Evolutionary conservation across 75 land plant genomes (phyloP).

Genomic region (Pinus taeda): DNA sequence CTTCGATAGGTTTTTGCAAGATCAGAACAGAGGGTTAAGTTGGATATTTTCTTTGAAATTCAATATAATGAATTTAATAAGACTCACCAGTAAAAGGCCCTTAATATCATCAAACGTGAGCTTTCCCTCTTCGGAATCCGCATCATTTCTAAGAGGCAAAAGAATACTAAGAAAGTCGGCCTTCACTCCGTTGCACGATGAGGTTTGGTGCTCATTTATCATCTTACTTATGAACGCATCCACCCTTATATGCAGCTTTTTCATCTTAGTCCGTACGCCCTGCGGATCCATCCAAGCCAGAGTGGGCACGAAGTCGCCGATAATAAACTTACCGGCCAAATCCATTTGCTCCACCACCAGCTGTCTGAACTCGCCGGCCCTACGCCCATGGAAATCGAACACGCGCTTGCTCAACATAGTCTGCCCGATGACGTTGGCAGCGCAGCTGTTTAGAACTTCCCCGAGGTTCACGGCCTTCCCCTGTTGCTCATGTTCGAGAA

Average conservation of each 20-base stretch:
- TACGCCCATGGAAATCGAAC: not conserved
- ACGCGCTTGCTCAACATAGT: slow-evolving; percentile 42
- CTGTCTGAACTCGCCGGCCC: slow-evolving; percentile 34
- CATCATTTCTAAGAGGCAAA: slow-evolving; percentile 12
- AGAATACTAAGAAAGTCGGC: not conserved
- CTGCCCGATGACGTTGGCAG: slow-evolving; percentile 9
- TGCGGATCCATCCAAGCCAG: slow-evolving; percentile 14
- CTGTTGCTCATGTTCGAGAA: slow-evolving; percentile 8
- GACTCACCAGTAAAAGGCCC: slow-evolving; percentile 39
- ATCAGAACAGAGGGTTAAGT: too few species aligned
- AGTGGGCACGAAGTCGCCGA: slow-evolving; percentile 20
- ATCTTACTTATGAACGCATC: not conserved
- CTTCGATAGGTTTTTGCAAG: too few species aligned
- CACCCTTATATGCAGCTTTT: not conserved
- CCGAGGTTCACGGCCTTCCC: slow-evolving; percentile 16
- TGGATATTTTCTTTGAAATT: too few species aligned
- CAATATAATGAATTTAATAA: too few species aligned
- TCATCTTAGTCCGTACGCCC: slow-evolving; percentile 10
- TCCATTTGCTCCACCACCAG: slow-evolving; percentile 49
- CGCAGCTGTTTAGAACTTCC: slow-evolving; percentile 37
- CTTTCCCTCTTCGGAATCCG: slow-evolving; percentile 32
- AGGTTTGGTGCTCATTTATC: not conserved
- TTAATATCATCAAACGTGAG: slow-evolving; percentile 57
- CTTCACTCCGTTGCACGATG: not conserved
- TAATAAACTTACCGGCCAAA: slow-evolving; percentile 28